Percentiles rank a stretch among this genome's conserved stretches.
Evolutionary conservation across 331 rosid genomes (phyloP).

Genomic region (Dryas integrifolia): DNA sequence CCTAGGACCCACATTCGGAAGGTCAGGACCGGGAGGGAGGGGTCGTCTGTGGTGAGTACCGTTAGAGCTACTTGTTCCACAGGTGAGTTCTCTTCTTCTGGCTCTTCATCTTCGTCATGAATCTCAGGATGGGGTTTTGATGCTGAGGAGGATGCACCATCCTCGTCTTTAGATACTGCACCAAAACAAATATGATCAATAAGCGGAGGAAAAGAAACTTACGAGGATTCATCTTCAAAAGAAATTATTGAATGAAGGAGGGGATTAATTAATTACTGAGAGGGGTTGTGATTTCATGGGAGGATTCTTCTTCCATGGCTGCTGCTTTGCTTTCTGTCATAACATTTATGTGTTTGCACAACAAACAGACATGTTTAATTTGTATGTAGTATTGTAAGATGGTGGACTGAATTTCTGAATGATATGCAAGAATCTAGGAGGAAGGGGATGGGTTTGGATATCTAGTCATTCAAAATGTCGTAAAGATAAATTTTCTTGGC

Average conservation of each 20-base stretch:
- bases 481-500: too few relatives aligned
- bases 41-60: slow-evolving; percentile 63
- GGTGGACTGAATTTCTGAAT: not conserved
- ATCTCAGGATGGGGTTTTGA: not conserved
- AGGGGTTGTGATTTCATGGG: slow-evolving; percentile 28
- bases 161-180: slow-evolving; percentile 14
- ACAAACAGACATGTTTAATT: too few relatives aligned
- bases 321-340: not conserved
- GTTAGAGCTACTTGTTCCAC: slow-evolving; percentile 74
- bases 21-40: slow-evolving; percentile 57
- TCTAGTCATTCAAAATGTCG: too few relatives aligned
- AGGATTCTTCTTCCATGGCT: slow-evolving; percentile 24
- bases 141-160: not conserved
- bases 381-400: too few relatives aligned
- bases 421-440: not conserved
- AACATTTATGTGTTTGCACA: too few relatives aligned
- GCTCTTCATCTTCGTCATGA: slow-evolving; percentile 7
- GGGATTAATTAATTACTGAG: slow-evolving; percentile 8
- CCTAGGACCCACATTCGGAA: slow-evolving; percentile 92
- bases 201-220: not conserved
- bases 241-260: not conserved
- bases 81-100: slow-evolving; percentile 50
- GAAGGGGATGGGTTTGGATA: too few relatives aligned
- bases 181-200: not conserved
- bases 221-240: too few relatives aligned